Percentiles rank a stretch among this genome's conserved stretches.
Evolutionary conservation across 768 basidiomycete genomes (phyloP).

Genomic region (Termitomyces sp.): DNA sequence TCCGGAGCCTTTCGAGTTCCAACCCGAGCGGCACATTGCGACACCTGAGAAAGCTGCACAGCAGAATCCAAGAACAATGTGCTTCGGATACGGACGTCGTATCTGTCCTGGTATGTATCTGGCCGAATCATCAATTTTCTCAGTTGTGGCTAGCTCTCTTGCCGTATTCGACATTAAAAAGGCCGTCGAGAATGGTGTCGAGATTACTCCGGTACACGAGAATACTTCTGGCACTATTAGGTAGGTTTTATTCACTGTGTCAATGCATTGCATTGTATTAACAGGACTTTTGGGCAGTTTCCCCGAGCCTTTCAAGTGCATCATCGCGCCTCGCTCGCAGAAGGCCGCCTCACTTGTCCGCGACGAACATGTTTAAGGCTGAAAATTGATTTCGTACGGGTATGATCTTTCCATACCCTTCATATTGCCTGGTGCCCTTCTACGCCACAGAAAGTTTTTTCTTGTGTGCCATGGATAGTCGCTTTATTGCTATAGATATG

Average conservation of each 20-base stretch:
- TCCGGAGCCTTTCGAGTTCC: conserved; percentile 45
- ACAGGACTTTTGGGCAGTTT: conserved; percentile 19
- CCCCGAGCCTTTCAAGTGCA: conserved; percentile 31
- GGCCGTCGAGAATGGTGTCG: conserved; percentile 39
- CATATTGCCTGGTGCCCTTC: no score
- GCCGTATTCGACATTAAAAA: conserved; percentile 48
- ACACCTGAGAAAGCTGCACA: conserved; percentile 26
- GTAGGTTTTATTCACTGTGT: conserved; percentile 23
- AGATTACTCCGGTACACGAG: conserved; percentile 40
- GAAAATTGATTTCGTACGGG: not conserved
- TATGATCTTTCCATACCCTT: no score
- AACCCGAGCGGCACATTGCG: conserved; percentile 42
- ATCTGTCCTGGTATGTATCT: conserved; percentile 48
- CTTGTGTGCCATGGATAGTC: no score
- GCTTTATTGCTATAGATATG: no score
- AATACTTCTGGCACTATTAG: conserved; percentile 43
- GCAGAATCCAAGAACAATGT: conserved; percentile 35
- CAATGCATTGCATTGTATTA: not conserved
- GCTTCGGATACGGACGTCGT: conserved; percentile 48
- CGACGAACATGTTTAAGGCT: conserved; percentile 7
- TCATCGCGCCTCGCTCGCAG: conserved; percentile 28
- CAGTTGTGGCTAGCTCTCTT: conserved; percentile 39
- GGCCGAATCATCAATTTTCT: conserved; percentile 49
- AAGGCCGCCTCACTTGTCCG: conserved; percentile 26
- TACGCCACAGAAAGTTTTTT: no score